These are phyloP conservation scores for Scedosporium aurantiacum DNA, from an alignment of 2,329 filamentous ascomycete species.

Conservation along the genomic window DNA sequence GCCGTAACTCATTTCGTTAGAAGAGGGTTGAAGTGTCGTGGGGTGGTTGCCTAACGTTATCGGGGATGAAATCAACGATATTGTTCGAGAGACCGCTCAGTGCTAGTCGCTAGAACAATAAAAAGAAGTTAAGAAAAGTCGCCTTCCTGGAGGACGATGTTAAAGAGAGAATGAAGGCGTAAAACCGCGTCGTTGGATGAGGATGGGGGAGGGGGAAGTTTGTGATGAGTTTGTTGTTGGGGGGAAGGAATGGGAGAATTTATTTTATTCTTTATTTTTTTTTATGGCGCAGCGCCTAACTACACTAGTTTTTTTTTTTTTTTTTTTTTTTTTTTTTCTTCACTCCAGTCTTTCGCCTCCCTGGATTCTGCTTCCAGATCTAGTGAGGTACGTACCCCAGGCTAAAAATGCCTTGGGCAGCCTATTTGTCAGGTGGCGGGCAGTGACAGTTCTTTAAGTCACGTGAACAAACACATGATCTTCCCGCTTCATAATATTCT, in stretches of 20 bases:
- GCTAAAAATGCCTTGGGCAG: too few species aligned
- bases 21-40: neutral
- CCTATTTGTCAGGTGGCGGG: too few species aligned
- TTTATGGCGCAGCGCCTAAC: neutral
- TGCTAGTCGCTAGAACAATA: constrained; percentile 1
- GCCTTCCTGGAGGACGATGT: neutral
- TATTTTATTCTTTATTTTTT: neutral
- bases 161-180: neutral
- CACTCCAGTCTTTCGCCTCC: constrained; percentile 10
- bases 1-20: constrained; percentile 13
- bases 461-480: too few species aligned
- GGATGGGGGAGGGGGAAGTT: neutral
- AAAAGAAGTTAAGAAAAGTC: neutral
- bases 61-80: neutral
- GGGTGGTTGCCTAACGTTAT: neutral
- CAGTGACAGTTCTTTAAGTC: too few species aligned
- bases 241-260: neutral
- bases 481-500: too few species aligned
- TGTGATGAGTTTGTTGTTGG: neutral
- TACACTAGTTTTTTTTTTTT: constrained; percentile 13
- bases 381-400: too few species aligned
- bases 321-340: constrained; percentile 16
- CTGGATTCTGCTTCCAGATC: neutral
- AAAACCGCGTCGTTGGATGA: neutral
- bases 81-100: constrained; percentile 3